phyloP scores from a whole-genome alignment of 176 grass and related monocot species.

The Puya raimondii region DNA sequence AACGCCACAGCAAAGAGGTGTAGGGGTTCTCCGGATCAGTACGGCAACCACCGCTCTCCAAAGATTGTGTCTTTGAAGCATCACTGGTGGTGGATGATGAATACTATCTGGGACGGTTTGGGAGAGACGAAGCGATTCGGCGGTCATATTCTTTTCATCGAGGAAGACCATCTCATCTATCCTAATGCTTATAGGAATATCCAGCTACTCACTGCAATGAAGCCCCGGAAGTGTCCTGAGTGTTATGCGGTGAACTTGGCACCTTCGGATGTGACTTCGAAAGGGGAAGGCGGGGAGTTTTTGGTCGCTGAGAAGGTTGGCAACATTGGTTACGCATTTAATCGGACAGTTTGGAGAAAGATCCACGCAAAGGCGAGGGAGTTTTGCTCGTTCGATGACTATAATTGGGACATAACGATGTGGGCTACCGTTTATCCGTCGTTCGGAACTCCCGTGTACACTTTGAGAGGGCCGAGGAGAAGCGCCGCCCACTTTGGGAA shows the following conservation, averaged over 20 bases:
- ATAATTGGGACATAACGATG: slow-evolving; percentile 99
- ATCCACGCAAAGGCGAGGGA: slow-evolving; percentile 88
- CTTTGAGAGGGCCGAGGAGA: slow-evolving; percentile 61
- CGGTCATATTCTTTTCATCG: slow-evolving; percentile 79
- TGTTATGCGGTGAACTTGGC: slow-evolving; percentile 82
- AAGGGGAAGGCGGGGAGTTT: slow-evolving; percentile 68
- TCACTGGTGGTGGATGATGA: slow-evolving; percentile 99
- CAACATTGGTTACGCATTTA: slow-evolving; percentile 93
- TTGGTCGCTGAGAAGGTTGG: slow-evolving; percentile 89
- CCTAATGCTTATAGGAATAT: slow-evolving; percentile 78
- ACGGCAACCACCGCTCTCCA: slow-evolving; percentile 80
- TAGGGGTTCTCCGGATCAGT: slow-evolving; percentile 60
- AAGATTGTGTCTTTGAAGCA: slow-evolving; percentile 89
- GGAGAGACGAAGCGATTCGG: slow-evolving; percentile 58
- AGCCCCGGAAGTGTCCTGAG: slow-evolving; percentile 59
- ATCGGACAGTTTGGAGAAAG: slow-evolving; percentile 91
- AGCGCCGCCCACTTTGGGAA: slow-evolving; percentile 92
- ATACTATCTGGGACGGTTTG: slow-evolving; percentile 92
- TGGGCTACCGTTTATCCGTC: slow-evolving; percentile 92
- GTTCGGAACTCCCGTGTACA: slow-evolving; percentile 72
- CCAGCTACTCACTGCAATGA: slow-evolving; percentile 68
- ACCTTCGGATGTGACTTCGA: slow-evolving; percentile 61
- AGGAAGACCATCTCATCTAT: slow-evolving; percentile 91
- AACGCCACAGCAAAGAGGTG: slow-evolving; percentile 49
- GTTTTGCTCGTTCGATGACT: slow-evolving; percentile 84